A percentile compares a stretch with the other conserved stretches of the same genome.
These are phyloP conservation scores for Aspergillus carlsbadensis DNA, from an alignment of 495 filamentous ascomycete species.

Conservation along the genomic window DNA sequence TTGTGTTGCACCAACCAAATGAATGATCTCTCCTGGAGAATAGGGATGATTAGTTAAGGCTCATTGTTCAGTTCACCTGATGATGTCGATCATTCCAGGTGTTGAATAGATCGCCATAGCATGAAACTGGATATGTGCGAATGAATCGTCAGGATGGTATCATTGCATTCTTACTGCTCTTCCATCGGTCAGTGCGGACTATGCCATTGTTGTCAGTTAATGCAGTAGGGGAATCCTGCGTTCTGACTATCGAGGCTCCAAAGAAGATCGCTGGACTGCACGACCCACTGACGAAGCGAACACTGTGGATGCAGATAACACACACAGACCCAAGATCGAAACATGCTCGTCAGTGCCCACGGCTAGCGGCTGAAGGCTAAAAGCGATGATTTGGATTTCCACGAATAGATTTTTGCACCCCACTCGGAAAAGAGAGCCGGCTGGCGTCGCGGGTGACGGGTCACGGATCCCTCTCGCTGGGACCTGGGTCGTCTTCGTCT, in stretches of 20 bases:
- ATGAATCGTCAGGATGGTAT: background rate
- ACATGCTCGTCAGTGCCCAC: background rate
- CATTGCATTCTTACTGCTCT: background rate
- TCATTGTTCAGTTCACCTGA: background rate
- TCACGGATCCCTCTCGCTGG: background rate
- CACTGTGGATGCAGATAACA: background rate
- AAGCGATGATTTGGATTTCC: background rate
- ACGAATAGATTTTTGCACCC: background rate
- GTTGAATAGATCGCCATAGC: background rate
- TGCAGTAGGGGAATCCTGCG: conserved; percentile 7
- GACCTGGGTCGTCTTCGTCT: background rate
- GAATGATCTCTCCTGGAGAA: background rate
- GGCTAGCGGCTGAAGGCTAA: background rate
- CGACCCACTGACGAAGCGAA: background rate
- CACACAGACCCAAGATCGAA: conserved; percentile 1
- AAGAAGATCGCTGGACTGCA: conserved; percentile 7
- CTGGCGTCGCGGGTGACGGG: background rate
- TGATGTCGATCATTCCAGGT: background rate
- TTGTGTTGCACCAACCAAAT: background rate
- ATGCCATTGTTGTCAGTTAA: conserved; percentile 11
- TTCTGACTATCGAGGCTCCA: conserved; percentile 7
- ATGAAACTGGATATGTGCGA: background rate
- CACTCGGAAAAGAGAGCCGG: conserved; percentile 8
- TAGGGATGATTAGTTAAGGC: background rate
- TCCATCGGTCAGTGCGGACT: background rate